Evolutionary conservation across 495 filamentous ascomycete genomes (phyloP), one percentile per base, ranked within the genome.

Genomic region (Glonium stellatum): DNA sequence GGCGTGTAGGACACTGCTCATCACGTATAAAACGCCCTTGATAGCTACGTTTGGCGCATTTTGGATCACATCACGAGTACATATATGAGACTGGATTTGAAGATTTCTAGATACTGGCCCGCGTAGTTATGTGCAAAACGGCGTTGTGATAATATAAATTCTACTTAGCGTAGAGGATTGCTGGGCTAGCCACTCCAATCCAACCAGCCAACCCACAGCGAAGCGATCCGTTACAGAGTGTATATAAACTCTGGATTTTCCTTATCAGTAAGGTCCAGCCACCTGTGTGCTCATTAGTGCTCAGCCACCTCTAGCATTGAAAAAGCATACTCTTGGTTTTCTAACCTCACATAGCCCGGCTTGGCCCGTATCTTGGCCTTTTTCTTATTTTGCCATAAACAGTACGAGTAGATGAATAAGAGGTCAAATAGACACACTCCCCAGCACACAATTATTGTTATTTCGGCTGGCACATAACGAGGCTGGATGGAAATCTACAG

Each of bases 361-460:
- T 71, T 68, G 8, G 76, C 76, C 48, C 81, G 65, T 10, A 80
- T 70, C n/a, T 59, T 69, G 5, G 76, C 79, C 69, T 88, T 88
- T 71, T 78, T 78, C 65, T 69, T 72, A 58, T 90, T 90, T 75
- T 84, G 76, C 19, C 70, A 67, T 11, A 68, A 69, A 67, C 82
- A 87, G 75, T 84, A 87, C 69, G 76, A 77, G 64, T 79, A 81
- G 39, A 88, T 85, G 68, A 86, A 86, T 0, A 74, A 59, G 47
- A 89, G 65, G 56, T 84, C 78, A 4, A 79, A 35, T 4, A 86
- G 59, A 54, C 79, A 81, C 4, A 84, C 72, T 18, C 70, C 75
- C 73, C 77, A 81, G 67, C 85, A 87, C n/a, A 81, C 78, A 25
- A 88, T 78, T 59, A 89, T 84, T 1, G 80, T 82, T 55, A 88